Evolutionary conservation across 1,284 basidiomycete species (phyloP).

Genomic region (Trametes pubescens): DNA sequence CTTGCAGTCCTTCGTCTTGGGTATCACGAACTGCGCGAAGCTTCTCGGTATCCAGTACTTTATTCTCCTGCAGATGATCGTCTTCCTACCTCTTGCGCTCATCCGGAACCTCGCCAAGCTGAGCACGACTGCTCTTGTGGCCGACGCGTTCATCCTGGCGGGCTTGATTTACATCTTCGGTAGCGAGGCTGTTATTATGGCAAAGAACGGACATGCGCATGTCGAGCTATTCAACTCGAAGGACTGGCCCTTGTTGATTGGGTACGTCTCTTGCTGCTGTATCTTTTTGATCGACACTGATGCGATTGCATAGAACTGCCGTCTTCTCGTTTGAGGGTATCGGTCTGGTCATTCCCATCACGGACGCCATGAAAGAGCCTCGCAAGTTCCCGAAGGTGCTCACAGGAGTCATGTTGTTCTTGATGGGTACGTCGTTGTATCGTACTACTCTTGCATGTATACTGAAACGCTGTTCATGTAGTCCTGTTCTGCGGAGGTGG

Average conservation of each 20-base stretch:
- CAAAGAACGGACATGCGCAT: constrained; percentile 77
- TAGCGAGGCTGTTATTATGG: constrained; percentile 78
- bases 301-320: constrained; percentile 71
- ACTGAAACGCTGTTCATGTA: constrained; percentile 33
- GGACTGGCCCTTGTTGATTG: constrained; percentile 93
- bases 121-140: constrained; percentile 90
- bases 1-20: constrained; percentile 87
- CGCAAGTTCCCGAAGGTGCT: constrained; percentile 91
- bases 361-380: constrained; percentile 96
- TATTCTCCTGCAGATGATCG: constrained; percentile 84
- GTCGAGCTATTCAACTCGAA: constrained; percentile 89
- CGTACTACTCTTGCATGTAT: constrained; percentile 18
- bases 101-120: constrained; percentile 93
- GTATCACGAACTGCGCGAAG: constrained; percentile 82
- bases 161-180: constrained; percentile 90
- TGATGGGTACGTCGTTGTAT: constrained; percentile 60
- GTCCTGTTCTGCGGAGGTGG: constrained; percentile 94
- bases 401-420: constrained; percentile 89
- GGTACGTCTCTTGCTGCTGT: constrained; percentile 59
- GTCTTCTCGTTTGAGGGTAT: constrained; percentile 99
- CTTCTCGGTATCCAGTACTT: constrained; percentile 80
- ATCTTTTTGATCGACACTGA: constrained; percentile 3
- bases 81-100: constrained; percentile 90
- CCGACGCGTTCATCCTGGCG: constrained; percentile 94
- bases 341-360: constrained; percentile 96